Evolutionary conservation across 345 rosid genomes (phyloP).

Genomic region (Abelmoschus esculentus): DNA sequence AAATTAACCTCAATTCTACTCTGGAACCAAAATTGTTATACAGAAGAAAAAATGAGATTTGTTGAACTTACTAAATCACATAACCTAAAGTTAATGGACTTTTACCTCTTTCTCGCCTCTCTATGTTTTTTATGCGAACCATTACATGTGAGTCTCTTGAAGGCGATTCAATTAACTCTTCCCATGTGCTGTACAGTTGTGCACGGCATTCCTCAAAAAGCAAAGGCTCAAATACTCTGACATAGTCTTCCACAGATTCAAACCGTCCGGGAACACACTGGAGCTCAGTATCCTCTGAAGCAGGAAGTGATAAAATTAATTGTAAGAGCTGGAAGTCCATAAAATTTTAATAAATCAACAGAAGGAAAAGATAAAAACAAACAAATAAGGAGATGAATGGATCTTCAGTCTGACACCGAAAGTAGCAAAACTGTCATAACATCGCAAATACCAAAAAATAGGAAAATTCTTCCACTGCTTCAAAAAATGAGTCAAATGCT

Average conservation of each 20-base stretch:
- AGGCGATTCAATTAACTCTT: conserved; percentile 66
- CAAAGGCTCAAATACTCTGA: conserved; percentile 91
- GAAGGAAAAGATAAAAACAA: neutral
- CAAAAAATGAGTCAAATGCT: neutral
- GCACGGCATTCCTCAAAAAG: conserved; percentile 99
- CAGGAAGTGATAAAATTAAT: conserved; percentile 16
- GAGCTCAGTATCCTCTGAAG: conserved; percentile 79
- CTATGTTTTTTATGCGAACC: conserved; percentile 75
- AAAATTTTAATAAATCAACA: neutral
- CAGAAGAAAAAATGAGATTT: neutral
- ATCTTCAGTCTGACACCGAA: neutral
- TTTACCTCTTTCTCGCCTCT: conserved; percentile 96
- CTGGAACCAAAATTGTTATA: neutral
- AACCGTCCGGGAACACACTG: conserved; percentile 85
- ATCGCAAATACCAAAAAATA: neutral
- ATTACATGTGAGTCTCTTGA: conserved; percentile 50
- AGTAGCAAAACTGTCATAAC: neutral
- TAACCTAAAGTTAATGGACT: neutral
- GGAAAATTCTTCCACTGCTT: neutral
- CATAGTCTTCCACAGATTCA: conserved; percentile 87
- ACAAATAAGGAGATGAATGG: neutral
- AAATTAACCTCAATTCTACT: neutral
- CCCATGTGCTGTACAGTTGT: conserved; percentile 92
- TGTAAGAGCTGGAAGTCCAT: neutral
- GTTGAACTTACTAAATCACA: neutral